phyloP scores from a whole-genome alignment of 495 filamentous ascomycete species.

The Aspergillus haitiensis region DNA sequence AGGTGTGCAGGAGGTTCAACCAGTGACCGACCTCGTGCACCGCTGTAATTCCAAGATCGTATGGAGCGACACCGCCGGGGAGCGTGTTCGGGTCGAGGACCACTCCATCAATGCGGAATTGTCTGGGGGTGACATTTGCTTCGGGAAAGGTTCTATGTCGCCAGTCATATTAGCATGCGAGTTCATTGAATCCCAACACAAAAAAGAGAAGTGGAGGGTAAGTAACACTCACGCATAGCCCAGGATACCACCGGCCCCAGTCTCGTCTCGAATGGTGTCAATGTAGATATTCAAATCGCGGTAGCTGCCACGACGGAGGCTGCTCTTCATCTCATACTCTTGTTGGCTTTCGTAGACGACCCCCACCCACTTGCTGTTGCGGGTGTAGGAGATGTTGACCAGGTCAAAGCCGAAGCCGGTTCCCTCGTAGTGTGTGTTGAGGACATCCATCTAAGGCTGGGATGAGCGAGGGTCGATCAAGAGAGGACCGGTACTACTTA shows the following conservation, averaged over 20 bases:
- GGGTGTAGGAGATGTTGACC: slow-evolving; percentile 12
- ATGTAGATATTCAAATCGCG: slow-evolving; percentile 14
- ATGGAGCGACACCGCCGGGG: slow-evolving; percentile 13
- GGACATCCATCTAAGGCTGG: slow-evolving; percentile 4
- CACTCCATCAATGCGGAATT: slow-evolving; percentile 16
- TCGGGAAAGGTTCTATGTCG: slow-evolving; percentile 13
- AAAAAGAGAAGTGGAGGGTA: not conserved
- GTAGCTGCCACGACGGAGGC: slow-evolving; percentile 12
- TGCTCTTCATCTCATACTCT: slow-evolving; percentile 16
- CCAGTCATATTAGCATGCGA: not conserved
- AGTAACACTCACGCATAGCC: slow-evolving; percentile 13
- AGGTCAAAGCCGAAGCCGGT: slow-evolving; percentile 16
- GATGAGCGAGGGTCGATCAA: not conserved
- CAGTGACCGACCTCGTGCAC: slow-evolving; percentile 20
- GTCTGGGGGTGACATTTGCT: not conserved
- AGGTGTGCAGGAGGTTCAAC: slow-evolving; percentile 19
- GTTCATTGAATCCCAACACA: no score
- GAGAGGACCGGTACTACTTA: not conserved
- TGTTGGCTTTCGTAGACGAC: slow-evolving; percentile 1
- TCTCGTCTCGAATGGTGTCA: not conserved
- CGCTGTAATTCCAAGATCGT: slow-evolving; percentile 17
- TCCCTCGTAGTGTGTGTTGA: slow-evolving; percentile 8
- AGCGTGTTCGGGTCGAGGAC: slow-evolving; percentile 16
- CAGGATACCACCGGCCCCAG: slow-evolving; percentile 7
- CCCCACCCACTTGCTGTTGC: slow-evolving; percentile 9